Percentiles rank a stretch among this genome's conserved stretches.
Conservation (phyloP, 768 basidiomycete genomes). For the Coprinopsis cinerea region DNA sequence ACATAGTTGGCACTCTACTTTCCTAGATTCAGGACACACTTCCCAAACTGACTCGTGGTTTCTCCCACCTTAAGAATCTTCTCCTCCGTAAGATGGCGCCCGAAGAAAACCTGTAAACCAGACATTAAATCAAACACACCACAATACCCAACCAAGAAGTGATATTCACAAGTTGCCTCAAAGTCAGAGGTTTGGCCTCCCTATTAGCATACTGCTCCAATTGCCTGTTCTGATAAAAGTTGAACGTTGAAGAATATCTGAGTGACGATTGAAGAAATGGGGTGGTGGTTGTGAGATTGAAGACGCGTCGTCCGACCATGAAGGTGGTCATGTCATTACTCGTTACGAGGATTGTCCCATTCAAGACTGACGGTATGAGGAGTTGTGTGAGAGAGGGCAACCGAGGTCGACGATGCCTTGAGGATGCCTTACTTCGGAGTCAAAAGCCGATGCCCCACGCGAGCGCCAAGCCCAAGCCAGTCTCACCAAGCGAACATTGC, state of each 20-base stretch:
- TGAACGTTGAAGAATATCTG: conserved; percentile 31
- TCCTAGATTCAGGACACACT: neutral
- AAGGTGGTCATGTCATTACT: neutral
- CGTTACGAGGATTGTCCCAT: neutral
- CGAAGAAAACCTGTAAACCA: conserved; percentile 65
- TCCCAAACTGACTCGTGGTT: neutral
- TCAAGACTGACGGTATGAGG: neutral
- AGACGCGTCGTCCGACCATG: neutral
- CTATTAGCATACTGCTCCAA: conserved; percentile 76
- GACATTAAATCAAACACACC: neutral
- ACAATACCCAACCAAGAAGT: too few species aligned
- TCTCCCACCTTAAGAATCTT: conserved; percentile 62
- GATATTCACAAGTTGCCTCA: conserved; percentile 72
- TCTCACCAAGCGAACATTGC: too few species aligned
- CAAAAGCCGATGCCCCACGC: too few species aligned
- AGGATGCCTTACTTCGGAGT: too few species aligned
- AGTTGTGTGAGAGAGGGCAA: too few species aligned
- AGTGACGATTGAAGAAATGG: neutral
- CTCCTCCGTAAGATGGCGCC: conserved; percentile 76
- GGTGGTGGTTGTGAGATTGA: neutral
- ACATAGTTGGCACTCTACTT: conserved; percentile 84
- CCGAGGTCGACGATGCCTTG: neutral
- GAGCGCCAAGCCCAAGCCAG: too few species aligned
- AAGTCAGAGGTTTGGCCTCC: conserved; percentile 63
- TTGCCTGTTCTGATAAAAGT: conserved; percentile 81